Percentiles rank a stretch among this genome's conserved stretches.
Conservation (phyloP, 805 yeast species). For the Metschnikowia arizonensis region DNA sequence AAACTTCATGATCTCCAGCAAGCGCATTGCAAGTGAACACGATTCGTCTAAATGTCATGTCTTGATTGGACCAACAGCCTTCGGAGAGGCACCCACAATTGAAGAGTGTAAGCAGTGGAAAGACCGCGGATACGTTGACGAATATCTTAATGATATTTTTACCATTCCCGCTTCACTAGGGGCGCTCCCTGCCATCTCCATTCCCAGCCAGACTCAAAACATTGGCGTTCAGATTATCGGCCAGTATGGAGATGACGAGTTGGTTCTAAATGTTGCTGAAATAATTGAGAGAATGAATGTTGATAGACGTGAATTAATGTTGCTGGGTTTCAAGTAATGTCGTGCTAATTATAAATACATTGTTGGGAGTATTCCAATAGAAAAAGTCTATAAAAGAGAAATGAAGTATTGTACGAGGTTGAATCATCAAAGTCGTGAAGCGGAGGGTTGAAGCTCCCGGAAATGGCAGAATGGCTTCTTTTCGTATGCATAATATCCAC, state of each 20-base stretch:
- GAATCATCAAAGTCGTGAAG: slow-evolving; percentile 5
- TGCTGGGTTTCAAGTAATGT: background rate
- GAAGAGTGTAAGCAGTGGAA: slow-evolving; percentile 33
- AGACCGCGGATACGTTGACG: slow-evolving; percentile 46
- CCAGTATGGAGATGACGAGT: slow-evolving; percentile 77
- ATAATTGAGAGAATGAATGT: slow-evolving; percentile 5
- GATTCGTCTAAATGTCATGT: slow-evolving; percentile 47
- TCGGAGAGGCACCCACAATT: slow-evolving; percentile 51
- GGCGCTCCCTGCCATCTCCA: slow-evolving; percentile 79
- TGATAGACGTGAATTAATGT: background rate
- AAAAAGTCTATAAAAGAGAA: slow-evolving; percentile 6
- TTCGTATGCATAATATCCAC: background rate
- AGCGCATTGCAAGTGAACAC: background rate
- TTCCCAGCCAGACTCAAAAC: slow-evolving; percentile 49
- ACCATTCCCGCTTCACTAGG: slow-evolving; percentile 91
- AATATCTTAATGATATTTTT: slow-evolving; percentile 76
- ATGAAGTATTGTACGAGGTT: slow-evolving; percentile 4
- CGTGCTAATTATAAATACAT: background rate
- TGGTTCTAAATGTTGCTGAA: slow-evolving; percentile 44
- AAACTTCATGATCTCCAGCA: slow-evolving; percentile 30
- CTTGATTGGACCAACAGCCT: slow-evolving; percentile 69
- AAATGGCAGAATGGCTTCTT: background rate
- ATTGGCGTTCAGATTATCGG: slow-evolving; percentile 77
- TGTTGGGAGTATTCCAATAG: background rate
- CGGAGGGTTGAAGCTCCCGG: slow-evolving; percentile 5